Base-by-base conservation (phyloP, 371 early-diverging fungal genomes). In the Mortierella sp. region DNA sequence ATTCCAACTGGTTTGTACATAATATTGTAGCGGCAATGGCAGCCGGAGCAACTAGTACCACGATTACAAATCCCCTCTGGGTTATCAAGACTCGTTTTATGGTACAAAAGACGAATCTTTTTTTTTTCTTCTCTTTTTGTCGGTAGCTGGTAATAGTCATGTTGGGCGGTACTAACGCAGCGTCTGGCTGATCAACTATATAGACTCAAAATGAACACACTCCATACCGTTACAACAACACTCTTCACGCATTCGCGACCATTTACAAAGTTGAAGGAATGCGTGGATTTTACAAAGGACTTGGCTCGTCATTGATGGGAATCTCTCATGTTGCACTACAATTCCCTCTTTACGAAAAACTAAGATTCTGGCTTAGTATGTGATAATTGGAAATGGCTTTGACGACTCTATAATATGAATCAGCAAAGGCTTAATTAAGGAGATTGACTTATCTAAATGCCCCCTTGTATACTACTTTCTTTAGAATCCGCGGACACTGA, bases 261-360 rank as follows among this genome's bases (percentile, higher is more conserved):
- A 95, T 96, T 72, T 87, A 86, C 41, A 71, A 58, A 61, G 85
- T 87, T 7, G 97, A 96, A 82, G 95, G 96, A 0, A 77, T 90
- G 40, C 86, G 87, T 32, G 95, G 95, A 63, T 93, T 93, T 76
- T 96, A 95, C 85, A 96, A 94, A 79, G 99, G 99, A 33, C 87
- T 97, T 21, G 95, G 94, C 11, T 92, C 97, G 32, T 93, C 95
- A 11, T 79, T 99, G 60, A 86, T 98, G 73, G 99, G 99, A 48
- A 93, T 97, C 10, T 89, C 91, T 40, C 99, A 99, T 86, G 97
- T 96, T 4, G 96, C 95, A 7, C 89, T 99, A 9, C 97, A 97
- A 80, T 99, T 98, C 74, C 97, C 98, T 43, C 84, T 97, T 36
- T 98, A 98, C 86, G 99, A 98, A 84, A 87, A 91, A 65, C 84